A percentile compares a stretch with the other conserved stretches of the same genome.
Evolutionary conservation across 176 grass and related monocot species (phyloP).

Genomic region (Cocos nucifera): DNA sequence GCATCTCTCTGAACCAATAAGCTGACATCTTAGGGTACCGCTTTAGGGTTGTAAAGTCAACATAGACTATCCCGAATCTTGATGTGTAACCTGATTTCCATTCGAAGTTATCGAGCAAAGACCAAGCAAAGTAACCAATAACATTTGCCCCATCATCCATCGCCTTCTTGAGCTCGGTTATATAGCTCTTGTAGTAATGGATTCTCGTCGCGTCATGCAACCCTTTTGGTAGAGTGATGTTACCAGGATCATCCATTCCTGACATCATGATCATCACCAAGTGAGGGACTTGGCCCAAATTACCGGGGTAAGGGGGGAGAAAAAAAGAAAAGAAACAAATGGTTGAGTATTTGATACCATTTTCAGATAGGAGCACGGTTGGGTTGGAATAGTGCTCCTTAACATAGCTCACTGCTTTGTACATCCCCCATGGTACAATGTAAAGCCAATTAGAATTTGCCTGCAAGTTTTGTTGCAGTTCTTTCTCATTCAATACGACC

Average conservation of each 20-base stretch:
- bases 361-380: constrained; percentile 60
- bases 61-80: constrained; percentile 34
- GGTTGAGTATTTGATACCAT: constrained; percentile 32
- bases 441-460: constrained; percentile 69
- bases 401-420: constrained; percentile 70
- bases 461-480: constrained; percentile 20
- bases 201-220: constrained; percentile 36
- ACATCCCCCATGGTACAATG: constrained; percentile 80
- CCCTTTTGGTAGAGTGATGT: constrained; percentile 21
- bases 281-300: background rate
- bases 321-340: background rate
- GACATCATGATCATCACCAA: background rate
- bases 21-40: constrained; percentile 57
- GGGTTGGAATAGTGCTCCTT: constrained; percentile 66
- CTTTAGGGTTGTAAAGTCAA: constrained; percentile 23
- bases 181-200: constrained; percentile 43
- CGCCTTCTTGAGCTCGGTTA: constrained; percentile 27
- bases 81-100: constrained; percentile 44
- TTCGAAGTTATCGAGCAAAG: constrained; percentile 55
- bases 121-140: constrained; percentile 47
- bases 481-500: too few relatives aligned
- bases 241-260: constrained; percentile 55
- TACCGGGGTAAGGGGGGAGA: background rate
- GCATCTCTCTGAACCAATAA: constrained; percentile 41
- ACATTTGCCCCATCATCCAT: constrained; percentile 30